Conservation (phyloP, 768 basidiomycete species). For the Naganishia vishniacii region DNA sequence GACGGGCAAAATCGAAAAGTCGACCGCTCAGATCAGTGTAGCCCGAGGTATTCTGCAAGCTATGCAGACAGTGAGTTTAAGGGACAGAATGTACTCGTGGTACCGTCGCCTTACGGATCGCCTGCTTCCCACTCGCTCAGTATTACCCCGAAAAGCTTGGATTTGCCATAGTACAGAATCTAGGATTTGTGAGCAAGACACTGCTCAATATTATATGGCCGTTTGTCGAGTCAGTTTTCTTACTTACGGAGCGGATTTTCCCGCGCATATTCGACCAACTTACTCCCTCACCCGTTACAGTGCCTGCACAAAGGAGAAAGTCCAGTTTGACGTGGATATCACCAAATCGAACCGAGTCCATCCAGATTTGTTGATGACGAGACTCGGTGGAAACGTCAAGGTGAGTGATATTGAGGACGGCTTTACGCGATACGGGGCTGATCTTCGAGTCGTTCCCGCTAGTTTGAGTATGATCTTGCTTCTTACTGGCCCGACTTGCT, state of each 20-base stretch:
- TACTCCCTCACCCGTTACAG: background rate
- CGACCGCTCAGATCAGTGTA: slow-evolving; percentile 30
- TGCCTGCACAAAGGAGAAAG: slow-evolving; percentile 12
- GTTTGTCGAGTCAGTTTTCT: slow-evolving; percentile 39
- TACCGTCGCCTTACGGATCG: too few relatives aligned
- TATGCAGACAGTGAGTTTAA: slow-evolving; percentile 32
- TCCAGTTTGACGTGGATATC: slow-evolving; percentile 13
- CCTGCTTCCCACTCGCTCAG: background rate
- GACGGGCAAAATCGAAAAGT: slow-evolving; percentile 34
- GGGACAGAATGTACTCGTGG: too few relatives aligned
- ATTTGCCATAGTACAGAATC: slow-evolving; percentile 32
- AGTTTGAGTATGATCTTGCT: slow-evolving; percentile 13
- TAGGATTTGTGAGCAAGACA: slow-evolving; percentile 40
- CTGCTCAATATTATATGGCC: slow-evolving; percentile 48
- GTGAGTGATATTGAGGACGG: background rate
- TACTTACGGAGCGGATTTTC: background rate
- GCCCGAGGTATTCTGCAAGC: slow-evolving; percentile 32
- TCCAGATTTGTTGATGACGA: slow-evolving; percentile 9
- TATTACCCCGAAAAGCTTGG: slow-evolving; percentile 45
- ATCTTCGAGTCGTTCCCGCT: background rate
- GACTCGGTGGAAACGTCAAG: background rate
- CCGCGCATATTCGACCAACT: background rate
- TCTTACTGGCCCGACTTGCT: slow-evolving; percentile 16
- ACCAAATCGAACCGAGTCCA: background rate
- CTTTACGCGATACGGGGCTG: background rate